phyloP scores from a whole-genome alignment of 2,329 filamentous ascomycete genomes.

The Clonostachys sp. region DNA sequence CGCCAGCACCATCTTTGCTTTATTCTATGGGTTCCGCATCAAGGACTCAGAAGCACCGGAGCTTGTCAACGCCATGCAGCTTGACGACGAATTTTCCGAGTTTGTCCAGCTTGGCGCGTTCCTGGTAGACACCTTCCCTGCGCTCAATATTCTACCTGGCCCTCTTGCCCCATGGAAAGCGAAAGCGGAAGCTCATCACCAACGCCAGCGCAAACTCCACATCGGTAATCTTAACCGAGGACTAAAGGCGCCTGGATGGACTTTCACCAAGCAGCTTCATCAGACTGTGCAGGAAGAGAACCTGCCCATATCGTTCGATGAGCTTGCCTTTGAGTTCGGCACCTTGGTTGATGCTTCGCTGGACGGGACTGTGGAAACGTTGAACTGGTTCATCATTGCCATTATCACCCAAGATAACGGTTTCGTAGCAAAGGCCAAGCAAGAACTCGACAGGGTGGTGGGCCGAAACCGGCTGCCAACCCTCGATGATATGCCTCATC shows the following conservation, averaged over 20 bases:
- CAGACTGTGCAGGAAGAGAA: conserved; percentile 7
- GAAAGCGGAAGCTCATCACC: conserved; percentile 20
- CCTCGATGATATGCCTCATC: conserved; percentile 26
- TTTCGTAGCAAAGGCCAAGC: conserved; percentile 27
- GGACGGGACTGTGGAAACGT: conserved; percentile 18
- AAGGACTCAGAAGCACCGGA: conserved; percentile 13
- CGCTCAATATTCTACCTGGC: conserved; percentile 30
- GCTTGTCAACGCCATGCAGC: conserved; percentile 12
- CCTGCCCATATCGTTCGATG: conserved; percentile 17
- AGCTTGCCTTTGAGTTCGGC: conserved; percentile 24
- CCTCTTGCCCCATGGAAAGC: conserved; percentile 26
- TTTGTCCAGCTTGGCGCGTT: conserved; percentile 21
- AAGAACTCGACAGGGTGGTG: conserved; percentile 32
- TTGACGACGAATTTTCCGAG: conserved; percentile 15
- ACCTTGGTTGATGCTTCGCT: conserved; percentile 21
- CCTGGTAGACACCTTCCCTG: conserved; percentile 34
- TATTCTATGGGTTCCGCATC: conserved; percentile 29
- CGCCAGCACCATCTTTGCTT: conserved; percentile 27
- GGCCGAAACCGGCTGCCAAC: conserved; percentile 28
- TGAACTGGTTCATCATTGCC: conserved; percentile 23
- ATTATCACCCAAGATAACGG: conserved; percentile 12
- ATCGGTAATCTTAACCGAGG: conserved; percentile 14
- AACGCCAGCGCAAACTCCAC: conserved; percentile 20
- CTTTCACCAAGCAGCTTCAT: conserved; percentile 19
- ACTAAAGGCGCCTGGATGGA: conserved; percentile 16